These are phyloP conservation scores for Ophiocordyceps robertsii DNA, from an alignment of 2,329 filamentous ascomycete genomes.

Conservation along the genomic window DNA sequence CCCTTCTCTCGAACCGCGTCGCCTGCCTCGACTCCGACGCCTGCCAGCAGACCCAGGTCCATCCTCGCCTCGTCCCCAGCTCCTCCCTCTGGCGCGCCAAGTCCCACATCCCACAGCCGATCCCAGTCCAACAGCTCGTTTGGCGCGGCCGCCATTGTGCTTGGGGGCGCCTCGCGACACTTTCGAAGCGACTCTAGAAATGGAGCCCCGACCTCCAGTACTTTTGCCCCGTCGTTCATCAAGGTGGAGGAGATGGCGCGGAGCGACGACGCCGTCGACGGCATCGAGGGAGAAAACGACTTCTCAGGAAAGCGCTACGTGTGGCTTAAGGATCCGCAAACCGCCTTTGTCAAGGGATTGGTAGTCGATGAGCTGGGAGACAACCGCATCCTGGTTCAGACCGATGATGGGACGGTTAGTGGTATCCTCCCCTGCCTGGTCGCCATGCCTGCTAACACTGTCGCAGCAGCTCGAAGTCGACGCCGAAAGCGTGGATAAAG, in stretches of 20 bases:
- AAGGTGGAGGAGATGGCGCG: conserved; percentile 65
- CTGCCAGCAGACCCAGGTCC: conserved; percentile 56
- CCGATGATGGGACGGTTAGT: conserved; percentile 78
- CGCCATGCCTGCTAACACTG: conserved; percentile 7
- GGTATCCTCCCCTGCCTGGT: not conserved
- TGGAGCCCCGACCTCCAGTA: conserved; percentile 53
- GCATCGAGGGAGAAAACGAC: conserved; percentile 94
- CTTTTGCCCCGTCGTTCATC: conserved; percentile 94
- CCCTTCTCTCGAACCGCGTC: conserved; percentile 62
- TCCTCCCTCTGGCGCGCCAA: conserved; percentile 23
- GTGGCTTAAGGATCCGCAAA: conserved; percentile 80
- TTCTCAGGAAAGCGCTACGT: conserved; percentile 98
- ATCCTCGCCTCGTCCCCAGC: conserved; percentile 53
- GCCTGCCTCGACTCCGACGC: conserved; percentile 46
- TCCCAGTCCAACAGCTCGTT: conserved; percentile 53
- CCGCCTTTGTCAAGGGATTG: conserved; percentile 86
- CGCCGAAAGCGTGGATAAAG: conserved; percentile 84
- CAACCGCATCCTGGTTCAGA: conserved; percentile 70
- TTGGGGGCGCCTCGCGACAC: conserved; percentile 22
- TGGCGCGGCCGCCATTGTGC: conserved; percentile 25
- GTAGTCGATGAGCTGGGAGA: conserved; percentile 67
- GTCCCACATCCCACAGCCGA: conserved; percentile 45
- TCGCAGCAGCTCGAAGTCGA: conserved; percentile 73
- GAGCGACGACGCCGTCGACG: conserved; percentile 42
- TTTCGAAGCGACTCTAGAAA: conserved; percentile 48